These are phyloP conservation scores for Salix koriyanagi DNA, from an alignment of 345 rosid species.

Conservation along the genomic window DNA sequence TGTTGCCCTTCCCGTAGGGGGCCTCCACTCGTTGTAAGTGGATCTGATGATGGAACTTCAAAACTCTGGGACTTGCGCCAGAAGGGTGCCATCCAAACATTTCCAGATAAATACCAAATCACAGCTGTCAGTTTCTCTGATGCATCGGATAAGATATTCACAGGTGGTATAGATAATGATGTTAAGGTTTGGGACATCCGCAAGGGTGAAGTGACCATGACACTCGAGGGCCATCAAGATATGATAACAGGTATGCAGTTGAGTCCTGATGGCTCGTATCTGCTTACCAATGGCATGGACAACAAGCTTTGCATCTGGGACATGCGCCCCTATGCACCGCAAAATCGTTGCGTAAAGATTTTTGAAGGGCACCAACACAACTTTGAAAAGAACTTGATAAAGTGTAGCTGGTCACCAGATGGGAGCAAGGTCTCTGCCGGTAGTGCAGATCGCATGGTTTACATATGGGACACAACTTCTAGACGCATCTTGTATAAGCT, in stretches of 20 bases:
- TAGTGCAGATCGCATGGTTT: slow-evolving; percentile 93
- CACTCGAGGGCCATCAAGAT: slow-evolving; percentile 93
- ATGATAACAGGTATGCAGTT: slow-evolving; percentile 86
- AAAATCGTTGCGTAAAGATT: slow-evolving; percentile 87
- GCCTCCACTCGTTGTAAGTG: slow-evolving; percentile 85
- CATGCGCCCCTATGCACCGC: slow-evolving; percentile 97
- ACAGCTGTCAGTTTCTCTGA: slow-evolving; percentile 91
- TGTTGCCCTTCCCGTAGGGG: slow-evolving; percentile 93
- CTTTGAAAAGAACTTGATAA: slow-evolving; percentile 85
- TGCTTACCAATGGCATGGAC: slow-evolving; percentile 93
- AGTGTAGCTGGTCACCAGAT: slow-evolving; percentile 91
- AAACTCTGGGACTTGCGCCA: slow-evolving; percentile 99
- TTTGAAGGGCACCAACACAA: slow-evolving; percentile 96
- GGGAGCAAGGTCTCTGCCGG: slow-evolving; percentile 97
- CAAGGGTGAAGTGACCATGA: slow-evolving; percentile 87
- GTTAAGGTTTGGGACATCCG: slow-evolving; percentile 91
- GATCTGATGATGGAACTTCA: slow-evolving; percentile 96
- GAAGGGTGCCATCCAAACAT: slow-evolving; percentile 97
- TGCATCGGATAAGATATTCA: slow-evolving; percentile 90
- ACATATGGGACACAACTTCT: slow-evolving; percentile 92
- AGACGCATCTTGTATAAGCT: slow-evolving; percentile 84
- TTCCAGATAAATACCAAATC: slow-evolving; percentile 95
- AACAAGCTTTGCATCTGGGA: slow-evolving; percentile 94
- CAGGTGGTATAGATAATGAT: slow-evolving; percentile 85
- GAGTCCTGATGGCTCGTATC: slow-evolving; percentile 97